Conservation (phyloP, 208 protist genomes). For the Phytomonas sp. region DNA sequence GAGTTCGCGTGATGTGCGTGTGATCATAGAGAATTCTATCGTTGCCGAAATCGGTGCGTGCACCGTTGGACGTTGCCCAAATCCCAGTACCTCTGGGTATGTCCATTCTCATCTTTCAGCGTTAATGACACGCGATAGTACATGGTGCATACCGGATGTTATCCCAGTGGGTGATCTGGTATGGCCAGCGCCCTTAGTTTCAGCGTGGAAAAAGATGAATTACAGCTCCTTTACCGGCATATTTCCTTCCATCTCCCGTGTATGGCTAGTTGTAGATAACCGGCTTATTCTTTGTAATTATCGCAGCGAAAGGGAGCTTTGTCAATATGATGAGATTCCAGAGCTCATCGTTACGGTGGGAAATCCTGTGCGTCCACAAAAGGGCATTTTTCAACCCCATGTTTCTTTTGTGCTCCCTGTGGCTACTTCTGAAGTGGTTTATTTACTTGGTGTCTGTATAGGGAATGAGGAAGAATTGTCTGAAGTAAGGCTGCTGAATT, state of each 20-base stretch:
- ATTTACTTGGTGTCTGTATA: conserved; percentile 75
- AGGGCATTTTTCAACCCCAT: conserved; percentile 74
- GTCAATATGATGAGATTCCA: conserved; percentile 74
- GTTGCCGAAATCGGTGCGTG: not conserved
- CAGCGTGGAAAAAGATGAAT: conserved; percentile 55
- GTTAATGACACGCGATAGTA: conserved; percentile 63
- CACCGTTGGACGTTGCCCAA: conserved; percentile 24
- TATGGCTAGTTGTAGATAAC: conserved; percentile 86
- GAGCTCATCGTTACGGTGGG: conserved; percentile 81
- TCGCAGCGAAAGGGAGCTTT: conserved; percentile 61
- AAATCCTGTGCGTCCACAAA: conserved; percentile 31
- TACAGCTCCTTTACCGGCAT: conserved; percentile 65
- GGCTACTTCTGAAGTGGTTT: conserved; percentile 57
- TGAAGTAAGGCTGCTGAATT: conserved; percentile 47
- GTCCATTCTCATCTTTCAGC: conserved; percentile 56
- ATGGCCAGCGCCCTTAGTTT: conserved; percentile 68
- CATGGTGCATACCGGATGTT: conserved; percentile 66
- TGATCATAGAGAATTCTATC: conserved; percentile 1
- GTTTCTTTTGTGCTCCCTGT: conserved; percentile 72
- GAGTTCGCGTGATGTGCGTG: conserved; percentile 6
- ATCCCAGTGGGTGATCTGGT: conserved; percentile 54
- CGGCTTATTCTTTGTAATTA: conserved; percentile 81
- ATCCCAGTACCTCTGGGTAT: conserved; percentile 39
- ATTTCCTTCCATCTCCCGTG: conserved; percentile 62
- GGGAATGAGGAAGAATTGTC: conserved; percentile 33